Base-by-base conservation (phyloP, 805 yeast species). In the Zygosaccharomyces lentus region DNA sequence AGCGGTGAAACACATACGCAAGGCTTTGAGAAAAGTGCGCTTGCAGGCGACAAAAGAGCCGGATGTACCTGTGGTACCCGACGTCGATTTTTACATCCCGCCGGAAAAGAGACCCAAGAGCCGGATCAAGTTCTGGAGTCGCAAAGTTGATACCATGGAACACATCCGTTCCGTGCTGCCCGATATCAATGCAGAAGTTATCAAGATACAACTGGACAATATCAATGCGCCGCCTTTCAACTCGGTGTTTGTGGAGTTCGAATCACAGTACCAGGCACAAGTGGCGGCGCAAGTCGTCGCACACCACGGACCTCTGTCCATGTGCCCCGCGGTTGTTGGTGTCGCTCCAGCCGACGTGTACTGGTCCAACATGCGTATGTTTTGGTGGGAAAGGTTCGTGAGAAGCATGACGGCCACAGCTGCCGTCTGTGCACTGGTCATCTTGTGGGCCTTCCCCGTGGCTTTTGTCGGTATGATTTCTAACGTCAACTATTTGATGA, bases 391-490 rank as follows among this genome's bases (percentile, higher is more conserved):
- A 65, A 68, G 81, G 56, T 61, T 82, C 15, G 68, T 71, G 9
- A 74, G 91, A 68, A 62, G 68, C 27, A 62, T 73, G 23, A 72
- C 73, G 44, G 80, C 90, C 0, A 46, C 68, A 29, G 70, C 77
- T 12, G 80, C 78, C 2, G 76, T 84, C 45, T 56, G 67, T 17
- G 85, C 81, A 1, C 56, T 82, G 36, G 71, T 83, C 43, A 59
- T 80, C 25, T 68, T 81, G 54, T 85, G 95, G 95, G 75, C 90
- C 46, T 66, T 84, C 52, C 91, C 91, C 10, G 88, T 83, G 34
- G 83, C 90, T 2, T 80, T 84, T 62, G 88, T 84, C 39, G 90
- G 90, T 75, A 60, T 81, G 58, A 71, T 84, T 47, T 83, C 90
- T 2, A 84, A 84, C 58, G 67, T 84, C 51, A 77, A 82, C 15